Evolutionary conservation across 257 asterid species (phyloP).

Genomic region (Pogostemon cablin): DNA sequence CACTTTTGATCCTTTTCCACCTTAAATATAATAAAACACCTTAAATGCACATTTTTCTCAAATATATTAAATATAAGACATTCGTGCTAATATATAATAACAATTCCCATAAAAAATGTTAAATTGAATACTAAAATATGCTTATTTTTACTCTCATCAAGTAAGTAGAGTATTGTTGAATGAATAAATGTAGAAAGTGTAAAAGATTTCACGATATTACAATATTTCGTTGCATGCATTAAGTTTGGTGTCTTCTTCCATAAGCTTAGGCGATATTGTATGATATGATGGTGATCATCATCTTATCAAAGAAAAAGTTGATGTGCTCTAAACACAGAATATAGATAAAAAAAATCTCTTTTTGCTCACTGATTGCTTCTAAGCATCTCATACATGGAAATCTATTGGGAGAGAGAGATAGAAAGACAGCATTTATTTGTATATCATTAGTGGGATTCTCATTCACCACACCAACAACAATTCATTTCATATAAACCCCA

Average conservation of each 20-base stretch:
- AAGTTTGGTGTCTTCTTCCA: conserved; percentile 28
- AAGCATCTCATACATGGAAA: conserved; percentile 53
- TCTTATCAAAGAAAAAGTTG: conserved; percentile 33
- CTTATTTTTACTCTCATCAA: too few relatives aligned
- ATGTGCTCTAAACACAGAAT: conserved; percentile 50
- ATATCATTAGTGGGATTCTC: conserved; percentile 78
- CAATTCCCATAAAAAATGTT: too few relatives aligned
- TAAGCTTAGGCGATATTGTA: conserved; percentile 27
- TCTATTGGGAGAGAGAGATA: conserved; percentile 10
- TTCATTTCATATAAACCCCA: conserved; percentile 51
- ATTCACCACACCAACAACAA: conserved; percentile 59
- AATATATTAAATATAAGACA: too few relatives aligned
- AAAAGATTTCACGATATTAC: too few relatives aligned
- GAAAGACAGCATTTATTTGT: conserved; percentile 39
- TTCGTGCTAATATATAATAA: too few relatives aligned
- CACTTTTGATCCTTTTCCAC: too few relatives aligned
- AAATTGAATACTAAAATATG: too few relatives aligned
- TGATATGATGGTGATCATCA: conserved; percentile 36
- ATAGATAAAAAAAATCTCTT: conserved; percentile 38
- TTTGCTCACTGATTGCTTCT: conserved; percentile 46
- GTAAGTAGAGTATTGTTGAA: too few relatives aligned
- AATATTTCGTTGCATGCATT: neutral
- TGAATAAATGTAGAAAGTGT: too few relatives aligned
- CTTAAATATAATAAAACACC: too few relatives aligned
- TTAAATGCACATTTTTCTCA: too few relatives aligned